Base-by-base conservation (phyloP, 345 rosid species). In the Dovyalis caffra region DNA sequence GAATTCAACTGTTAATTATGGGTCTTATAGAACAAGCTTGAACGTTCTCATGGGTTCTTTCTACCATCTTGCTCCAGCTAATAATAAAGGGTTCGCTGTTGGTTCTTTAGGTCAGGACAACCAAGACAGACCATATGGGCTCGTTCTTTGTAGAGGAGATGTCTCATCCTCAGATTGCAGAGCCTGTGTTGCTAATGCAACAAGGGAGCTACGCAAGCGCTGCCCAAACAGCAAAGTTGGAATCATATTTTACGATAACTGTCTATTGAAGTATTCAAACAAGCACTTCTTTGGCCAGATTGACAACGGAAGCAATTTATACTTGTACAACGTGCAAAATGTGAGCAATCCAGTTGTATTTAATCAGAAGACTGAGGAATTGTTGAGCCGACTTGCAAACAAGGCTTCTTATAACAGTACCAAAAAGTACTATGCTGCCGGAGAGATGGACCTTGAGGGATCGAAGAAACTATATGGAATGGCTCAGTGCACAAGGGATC, bases 261-360 rank as follows among this genome's bases (percentile, higher is more conserved):
- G 97, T 74, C 75, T 88, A 23, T 66, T 89, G 73, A 90, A 92
- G 86, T 90, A 88, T 71, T 77, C 88, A 0, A 67, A 85, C 16
- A 34, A 66, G 16, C 18, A 83, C 5, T 92, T 92, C 86, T 83
- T 90, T 0, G 90, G 89, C 15, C 76, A 67, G 64, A 85, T 90
- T 15, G 92, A 92, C 62, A 69, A 37, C 60, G 28, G 40, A 63
- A 84, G 79, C 79, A 82, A 43, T 77, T 72, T 89, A 77, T 83
- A 72, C 70, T 26, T 81, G 83, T 83, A 65, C 71, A 88, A 86
- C 69, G 40, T 78, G 56, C 75, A 70, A 62, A 62, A 62, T 62
- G 65, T 62, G 65, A 29, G 65, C 29, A 28, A 62, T 28, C 65
- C 65, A 5, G 31, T 25, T 6, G 2, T 28, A 25, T 62, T 62